Evolutionary conservation across 1,284 basidiomycete species (phyloP).

Genomic region (Heterobasidion irregulare): DNA sequence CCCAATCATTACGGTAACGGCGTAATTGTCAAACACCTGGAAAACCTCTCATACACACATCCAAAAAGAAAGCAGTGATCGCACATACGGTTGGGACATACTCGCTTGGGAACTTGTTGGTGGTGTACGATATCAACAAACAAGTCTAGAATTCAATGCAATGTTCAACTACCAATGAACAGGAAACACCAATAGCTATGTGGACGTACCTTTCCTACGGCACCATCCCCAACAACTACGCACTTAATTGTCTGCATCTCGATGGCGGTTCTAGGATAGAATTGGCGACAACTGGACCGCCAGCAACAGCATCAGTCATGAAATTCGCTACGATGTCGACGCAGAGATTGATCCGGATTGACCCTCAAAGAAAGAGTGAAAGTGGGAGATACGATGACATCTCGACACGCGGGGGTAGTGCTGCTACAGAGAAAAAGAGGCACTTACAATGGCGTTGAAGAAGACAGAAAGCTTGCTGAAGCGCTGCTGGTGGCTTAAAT

Average conservation of each 20-base stretch:
- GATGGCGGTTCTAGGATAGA: neutral
- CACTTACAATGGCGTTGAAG: neutral
- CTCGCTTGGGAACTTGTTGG: constrained; percentile 98
- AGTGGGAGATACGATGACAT: neutral
- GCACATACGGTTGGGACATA: constrained; percentile 95
- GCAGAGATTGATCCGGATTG: neutral
- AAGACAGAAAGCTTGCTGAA: neutral
- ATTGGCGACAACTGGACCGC: neutral
- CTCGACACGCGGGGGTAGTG: neutral
- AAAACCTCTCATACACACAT: constrained; percentile 14
- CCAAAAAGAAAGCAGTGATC: constrained; percentile 10
- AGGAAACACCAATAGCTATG: constrained; percentile 5
- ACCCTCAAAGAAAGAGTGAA: neutral
- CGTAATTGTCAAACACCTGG: constrained; percentile 96
- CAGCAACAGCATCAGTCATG: neutral
- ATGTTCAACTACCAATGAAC: neutral
- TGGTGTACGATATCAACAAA: constrained; percentile 98
- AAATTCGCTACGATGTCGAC: neutral
- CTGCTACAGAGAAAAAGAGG: neutral
- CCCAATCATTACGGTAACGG: constrained; percentile 99
- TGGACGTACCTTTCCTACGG: constrained; percentile 89
- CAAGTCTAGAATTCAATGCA: constrained; percentile 69
- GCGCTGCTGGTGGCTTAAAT: neutral
- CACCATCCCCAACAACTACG: constrained; percentile 99
- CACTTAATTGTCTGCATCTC: constrained; percentile 94